These are phyloP conservation scores for Helianthus annuus DNA, from an alignment of 129 eudicot species.

Conservation along the genomic window DNA sequence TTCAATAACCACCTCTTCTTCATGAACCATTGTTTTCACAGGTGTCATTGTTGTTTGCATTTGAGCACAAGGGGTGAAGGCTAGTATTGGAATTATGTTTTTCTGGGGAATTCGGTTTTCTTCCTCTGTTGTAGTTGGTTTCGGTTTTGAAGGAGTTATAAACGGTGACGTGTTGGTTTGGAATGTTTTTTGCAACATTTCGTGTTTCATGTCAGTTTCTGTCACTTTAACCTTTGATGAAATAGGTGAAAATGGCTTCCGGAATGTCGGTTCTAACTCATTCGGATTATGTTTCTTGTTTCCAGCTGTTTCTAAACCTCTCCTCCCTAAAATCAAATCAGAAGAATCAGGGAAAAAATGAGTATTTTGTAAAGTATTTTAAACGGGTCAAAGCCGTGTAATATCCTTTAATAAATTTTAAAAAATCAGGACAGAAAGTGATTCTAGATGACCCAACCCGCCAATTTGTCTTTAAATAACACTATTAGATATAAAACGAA, in stretches of 20 bases:
- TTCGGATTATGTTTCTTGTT: constrained; percentile 39
- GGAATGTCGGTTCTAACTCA: constrained; percentile 39
- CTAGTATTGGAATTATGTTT: constrained; percentile 37
- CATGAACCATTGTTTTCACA: constrained; percentile 29
- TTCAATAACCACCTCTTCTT: constrained; percentile 68
- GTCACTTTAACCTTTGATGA: constrained; percentile 39
- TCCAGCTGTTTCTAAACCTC: constrained; percentile 49
- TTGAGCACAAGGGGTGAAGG: constrained; percentile 50
- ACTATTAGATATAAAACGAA: neutral
- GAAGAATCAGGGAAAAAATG: neutral
- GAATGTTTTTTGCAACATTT: constrained; percentile 39
- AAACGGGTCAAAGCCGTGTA: neutral
- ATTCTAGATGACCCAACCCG: neutral
- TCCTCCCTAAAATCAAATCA: constrained; percentile 43
- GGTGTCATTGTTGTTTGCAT: constrained; percentile 78
- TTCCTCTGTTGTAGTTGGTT: constrained; percentile 34
- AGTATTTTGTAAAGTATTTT: too few relatives aligned
- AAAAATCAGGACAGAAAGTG: neutral
- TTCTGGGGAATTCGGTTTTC: constrained; percentile 68
- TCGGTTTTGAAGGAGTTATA: constrained; percentile 57
- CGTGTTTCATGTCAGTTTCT: constrained; percentile 46
- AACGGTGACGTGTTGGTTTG: constrained; percentile 34
- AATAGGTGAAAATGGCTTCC: constrained; percentile 82
- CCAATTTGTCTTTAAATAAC: neutral
- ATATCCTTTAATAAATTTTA: neutral